A percentile compares a stretch with the other conserved stretches of the same genome.
Conservation (phyloP, 176 grass and related monocot species). For the Aechmea fasciata region DNA sequence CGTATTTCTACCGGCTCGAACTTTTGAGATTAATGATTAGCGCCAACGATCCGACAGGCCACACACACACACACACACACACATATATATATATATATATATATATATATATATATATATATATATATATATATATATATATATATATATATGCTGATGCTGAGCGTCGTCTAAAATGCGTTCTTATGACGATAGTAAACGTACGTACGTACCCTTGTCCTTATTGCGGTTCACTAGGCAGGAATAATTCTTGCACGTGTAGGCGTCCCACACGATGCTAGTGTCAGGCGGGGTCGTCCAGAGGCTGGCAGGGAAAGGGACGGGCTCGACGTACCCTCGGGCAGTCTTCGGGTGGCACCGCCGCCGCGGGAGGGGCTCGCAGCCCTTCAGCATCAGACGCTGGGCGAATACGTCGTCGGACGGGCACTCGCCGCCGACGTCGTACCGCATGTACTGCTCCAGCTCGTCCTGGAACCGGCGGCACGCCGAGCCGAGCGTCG, state of each 20-base stretch:
- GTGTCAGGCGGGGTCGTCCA: slow-evolving; percentile 42
- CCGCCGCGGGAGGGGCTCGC: slow-evolving; percentile 72
- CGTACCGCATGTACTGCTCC: slow-evolving; percentile 35
- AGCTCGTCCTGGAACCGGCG: slow-evolving; percentile 32
- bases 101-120: no score
- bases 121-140: no score
- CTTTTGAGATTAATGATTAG: no score
- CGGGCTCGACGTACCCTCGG: slow-evolving; percentile 21
- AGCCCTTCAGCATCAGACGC: slow-evolving; percentile 53
- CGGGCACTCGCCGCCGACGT: slow-evolving; percentile 42
- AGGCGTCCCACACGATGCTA: slow-evolving; percentile 40
- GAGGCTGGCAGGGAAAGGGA: slow-evolving; percentile 30
- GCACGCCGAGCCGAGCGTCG: slow-evolving; percentile 28
- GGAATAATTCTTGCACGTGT: slow-evolving; percentile 47
- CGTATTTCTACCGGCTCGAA: no score
- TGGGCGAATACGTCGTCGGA: slow-evolving; percentile 46
- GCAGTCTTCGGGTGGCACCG: slow-evolving; percentile 57
- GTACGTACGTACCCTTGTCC: neutral
- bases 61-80: no score
- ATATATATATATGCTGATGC: no score
- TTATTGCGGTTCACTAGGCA: slow-evolving; percentile 30
- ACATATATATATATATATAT: no score
- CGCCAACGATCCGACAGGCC: no score
- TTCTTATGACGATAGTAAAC: no score
- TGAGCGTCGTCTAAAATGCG: no score